These are phyloP conservation scores for Moesziomyces aphidis DNA, from an alignment of 1,284 basidiomycete species.

Conservation along the genomic window DNA sequence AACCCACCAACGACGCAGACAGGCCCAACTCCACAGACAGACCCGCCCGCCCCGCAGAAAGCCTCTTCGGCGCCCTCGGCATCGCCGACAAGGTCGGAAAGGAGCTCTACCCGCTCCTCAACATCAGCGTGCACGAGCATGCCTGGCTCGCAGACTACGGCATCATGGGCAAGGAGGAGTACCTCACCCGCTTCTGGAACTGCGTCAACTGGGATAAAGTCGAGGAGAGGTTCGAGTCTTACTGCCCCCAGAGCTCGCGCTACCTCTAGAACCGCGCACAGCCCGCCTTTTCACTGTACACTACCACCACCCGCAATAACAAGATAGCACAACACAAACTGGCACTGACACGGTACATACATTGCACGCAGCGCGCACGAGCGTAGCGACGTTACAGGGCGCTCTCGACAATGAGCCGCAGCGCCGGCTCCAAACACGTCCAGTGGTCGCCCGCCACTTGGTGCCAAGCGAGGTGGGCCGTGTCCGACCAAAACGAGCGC, in stretches of 20 bases:
- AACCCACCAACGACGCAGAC: constrained; percentile 1
- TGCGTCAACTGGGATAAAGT: constrained; percentile 81
- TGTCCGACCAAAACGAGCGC: constrained; percentile 23
- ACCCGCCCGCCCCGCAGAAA: constrained; percentile 24
- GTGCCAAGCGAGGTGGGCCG: constrained; percentile 8
- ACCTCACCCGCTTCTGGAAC: constrained; percentile 88
- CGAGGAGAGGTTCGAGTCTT: constrained; percentile 47
- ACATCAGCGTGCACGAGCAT: constrained; percentile 88
- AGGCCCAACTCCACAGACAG: neutral
- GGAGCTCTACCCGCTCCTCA: constrained; percentile 81
- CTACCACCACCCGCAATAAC: constrained; percentile 10
- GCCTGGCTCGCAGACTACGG: constrained; percentile 91
- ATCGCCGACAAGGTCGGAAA: constrained; percentile 70
- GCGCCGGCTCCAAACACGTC: constrained; percentile 29
- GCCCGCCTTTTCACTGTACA: constrained; percentile 27
- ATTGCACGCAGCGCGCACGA: neutral
- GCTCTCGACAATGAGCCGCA: constrained; percentile 14
- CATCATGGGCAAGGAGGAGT: constrained; percentile 92
- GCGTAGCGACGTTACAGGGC: neutral
- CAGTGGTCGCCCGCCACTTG: constrained; percentile 38
- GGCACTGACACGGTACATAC: neutral
- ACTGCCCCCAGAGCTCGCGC: constrained; percentile 40
- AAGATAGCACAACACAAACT: too few species aligned
- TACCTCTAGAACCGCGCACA: constrained; percentile 7
- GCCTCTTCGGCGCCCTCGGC: constrained; percentile 32